Base-by-base conservation (phyloP, 1,284 basidiomycete genomes). In the Cryptococcus sp. region DNA sequence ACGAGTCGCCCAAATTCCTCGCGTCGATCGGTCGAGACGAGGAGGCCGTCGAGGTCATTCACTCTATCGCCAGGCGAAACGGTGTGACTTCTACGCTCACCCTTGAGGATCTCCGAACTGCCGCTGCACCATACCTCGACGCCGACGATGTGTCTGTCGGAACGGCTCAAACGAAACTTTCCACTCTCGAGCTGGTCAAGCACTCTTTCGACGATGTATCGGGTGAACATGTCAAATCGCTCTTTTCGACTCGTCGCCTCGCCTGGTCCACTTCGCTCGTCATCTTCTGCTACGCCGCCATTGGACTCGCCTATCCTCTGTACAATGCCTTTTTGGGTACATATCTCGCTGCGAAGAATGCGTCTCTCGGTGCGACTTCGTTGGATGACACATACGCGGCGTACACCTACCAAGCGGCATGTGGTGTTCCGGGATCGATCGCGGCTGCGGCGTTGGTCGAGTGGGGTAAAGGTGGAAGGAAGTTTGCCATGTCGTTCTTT, bases 1-100 rank as follows among this genome's bases (percentile, higher is more conserved):
- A 79, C 51, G 82, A 83, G 61, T 81, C 79, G 12, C 78, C 82
- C 22, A 83, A 83, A 62, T 83, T 77, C 61, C 71, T 82, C 19
- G 66, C 80, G 36, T 78, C 76, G 1, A 77, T 79, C 57, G 79
- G 79, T 10, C 74, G 78, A 26, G 81, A 83, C 59, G 72, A 75
- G 51, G 80, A 81, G 43, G 81, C 80, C 16, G 65, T 83, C 23
- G 63, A 72, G 50, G 79, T 80, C 54, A 44, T 62, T 42, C 59
- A 64, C 48, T 56, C 60, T 26, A 58, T 83, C 43, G 82, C 81
- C 6, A 68, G 67, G 47, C 74, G 76, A 41, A 83, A 84, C 54
- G 76, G 78, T n/a, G 76, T 58, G 49, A 68, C 65, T 3, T 73
- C 76, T 44, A 72, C 66, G 12, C 72, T 82, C 24, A 78, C 74